A percentile compares a stretch with the other conserved stretches of the same genome.
Evolutionary conservation across 495 filamentous ascomycete species (phyloP).

Genomic region (Aspergillus haitiensis): DNA sequence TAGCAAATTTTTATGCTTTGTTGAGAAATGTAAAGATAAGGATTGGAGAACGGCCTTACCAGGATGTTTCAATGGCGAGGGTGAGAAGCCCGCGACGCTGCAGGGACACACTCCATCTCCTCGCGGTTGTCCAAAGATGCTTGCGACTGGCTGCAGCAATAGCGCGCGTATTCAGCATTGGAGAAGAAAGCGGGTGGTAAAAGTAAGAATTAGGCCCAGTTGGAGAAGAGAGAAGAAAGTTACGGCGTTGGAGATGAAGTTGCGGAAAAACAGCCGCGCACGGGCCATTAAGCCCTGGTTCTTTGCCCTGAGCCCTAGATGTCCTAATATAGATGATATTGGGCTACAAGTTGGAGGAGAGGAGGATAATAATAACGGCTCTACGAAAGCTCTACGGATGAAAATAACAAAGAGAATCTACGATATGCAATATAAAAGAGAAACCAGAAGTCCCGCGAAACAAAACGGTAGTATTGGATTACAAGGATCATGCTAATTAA

Average conservation of each 20-base stretch:
- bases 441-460: not conserved
- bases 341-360: too few relatives aligned
- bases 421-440: not conserved
- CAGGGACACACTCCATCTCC: constrained; percentile 5
- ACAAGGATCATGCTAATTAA: constrained; percentile 17
- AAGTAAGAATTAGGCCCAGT: not conserved
- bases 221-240: constrained; percentile 3
- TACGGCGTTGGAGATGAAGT: constrained; percentile 4
- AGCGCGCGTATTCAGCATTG: constrained; percentile 34
- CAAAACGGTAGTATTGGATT: constrained; percentile 2
- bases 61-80: constrained; percentile 94
- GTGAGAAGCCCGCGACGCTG: constrained; percentile 57
- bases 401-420: too few relatives aligned
- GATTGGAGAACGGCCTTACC: constrained; percentile 38
- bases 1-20: not conserved
- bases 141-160: constrained; percentile 28
- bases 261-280: constrained; percentile 33
- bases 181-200: not conserved
- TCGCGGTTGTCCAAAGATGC: constrained; percentile 15
- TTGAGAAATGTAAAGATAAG: not conserved
- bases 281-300: constrained; percentile 33
- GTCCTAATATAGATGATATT: not conserved
- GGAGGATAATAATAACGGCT: too few relatives aligned
- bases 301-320: constrained; percentile 14
- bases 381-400: too few relatives aligned